Evolutionary conservation across 2,329 filamentous ascomycete species (phyloP).

Genomic region (Triangularia setosa): DNA sequence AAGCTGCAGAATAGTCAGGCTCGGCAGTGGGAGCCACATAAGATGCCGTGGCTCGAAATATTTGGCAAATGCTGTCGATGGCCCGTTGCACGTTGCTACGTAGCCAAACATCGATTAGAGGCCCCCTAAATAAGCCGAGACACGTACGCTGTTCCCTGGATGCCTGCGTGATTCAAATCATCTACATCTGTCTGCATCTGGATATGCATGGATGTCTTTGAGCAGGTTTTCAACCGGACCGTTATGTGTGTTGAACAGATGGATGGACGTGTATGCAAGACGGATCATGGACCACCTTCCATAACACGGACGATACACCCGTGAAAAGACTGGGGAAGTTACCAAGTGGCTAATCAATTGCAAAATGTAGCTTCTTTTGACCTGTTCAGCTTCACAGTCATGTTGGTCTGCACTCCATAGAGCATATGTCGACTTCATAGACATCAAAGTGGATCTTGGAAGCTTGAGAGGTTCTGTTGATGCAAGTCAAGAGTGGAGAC

Average conservation of each 20-base stretch:
- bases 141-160: no score
- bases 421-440: no score
- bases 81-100: not conserved
- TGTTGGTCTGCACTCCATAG: not conserved
- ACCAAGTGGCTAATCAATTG: no score
- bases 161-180: not conserved
- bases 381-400: not conserved
- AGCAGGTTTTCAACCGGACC: not conserved
- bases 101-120: not conserved
- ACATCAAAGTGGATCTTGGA: not conserved
- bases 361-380: not conserved
- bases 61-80: not conserved
- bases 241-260: not conserved
- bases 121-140: no score
- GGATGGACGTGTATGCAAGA: not conserved
- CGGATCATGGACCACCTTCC: not conserved
- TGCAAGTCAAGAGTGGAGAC: not conserved
- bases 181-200: not conserved
- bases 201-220: not conserved
- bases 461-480: not conserved
- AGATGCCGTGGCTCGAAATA: not conserved
- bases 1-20: not conserved
- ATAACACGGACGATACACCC: not conserved
- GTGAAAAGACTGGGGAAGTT: not conserved
- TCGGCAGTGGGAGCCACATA: not conserved